Percentiles rank a stretch among this genome's conserved stretches.
These are phyloP conservation scores for Platismatia glauca DNA, from an alignment of 495 filamentous ascomycete species.

Conservation along the genomic window DNA sequence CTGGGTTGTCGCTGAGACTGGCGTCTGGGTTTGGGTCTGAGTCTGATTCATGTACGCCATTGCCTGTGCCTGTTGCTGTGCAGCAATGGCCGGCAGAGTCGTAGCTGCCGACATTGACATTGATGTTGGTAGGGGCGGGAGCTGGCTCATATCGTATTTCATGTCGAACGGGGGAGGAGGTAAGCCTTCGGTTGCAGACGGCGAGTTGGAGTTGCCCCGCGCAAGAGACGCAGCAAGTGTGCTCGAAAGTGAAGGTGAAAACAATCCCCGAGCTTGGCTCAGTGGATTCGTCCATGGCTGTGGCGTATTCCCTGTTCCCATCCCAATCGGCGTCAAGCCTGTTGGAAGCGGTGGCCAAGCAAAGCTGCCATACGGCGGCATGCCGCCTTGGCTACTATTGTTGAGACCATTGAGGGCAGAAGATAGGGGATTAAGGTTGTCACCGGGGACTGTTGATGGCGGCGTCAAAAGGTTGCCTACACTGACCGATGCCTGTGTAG, in stretches of 20 bases:
- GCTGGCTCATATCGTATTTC: constrained; percentile 47
- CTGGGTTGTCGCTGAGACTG: constrained; percentile 41
- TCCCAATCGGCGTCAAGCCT: constrained; percentile 47
- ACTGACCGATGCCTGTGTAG: constrained; percentile 37
- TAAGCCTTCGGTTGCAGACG: constrained; percentile 40
- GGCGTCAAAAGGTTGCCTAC: constrained; percentile 56
- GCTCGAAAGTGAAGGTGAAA: constrained; percentile 44
- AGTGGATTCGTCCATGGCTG: constrained; percentile 38
- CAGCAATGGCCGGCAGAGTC: constrained; percentile 22
- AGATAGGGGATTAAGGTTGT: constrained; percentile 52
- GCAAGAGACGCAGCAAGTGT: constrained; percentile 24
- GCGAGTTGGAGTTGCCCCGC: constrained; percentile 43
- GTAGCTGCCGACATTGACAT: constrained; percentile 39
- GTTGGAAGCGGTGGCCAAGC: constrained; percentile 39
- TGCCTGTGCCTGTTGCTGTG: constrained; percentile 21
- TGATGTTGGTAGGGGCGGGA: constrained; percentile 50
- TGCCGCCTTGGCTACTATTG: constrained; percentile 41
- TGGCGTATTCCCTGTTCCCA: constrained; percentile 39
- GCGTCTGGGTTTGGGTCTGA: constrained; percentile 29
- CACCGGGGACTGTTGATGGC: constrained; percentile 52
- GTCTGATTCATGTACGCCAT: constrained; percentile 17
- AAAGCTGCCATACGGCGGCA: constrained; percentile 38
- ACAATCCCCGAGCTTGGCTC: constrained; percentile 39
- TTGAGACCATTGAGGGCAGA: constrained; percentile 45
- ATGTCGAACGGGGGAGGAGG: constrained; percentile 37